Evolutionary conservation across 768 basidiomycete species (phyloP).

Genomic region (Aureoboletus auriporus): DNA sequence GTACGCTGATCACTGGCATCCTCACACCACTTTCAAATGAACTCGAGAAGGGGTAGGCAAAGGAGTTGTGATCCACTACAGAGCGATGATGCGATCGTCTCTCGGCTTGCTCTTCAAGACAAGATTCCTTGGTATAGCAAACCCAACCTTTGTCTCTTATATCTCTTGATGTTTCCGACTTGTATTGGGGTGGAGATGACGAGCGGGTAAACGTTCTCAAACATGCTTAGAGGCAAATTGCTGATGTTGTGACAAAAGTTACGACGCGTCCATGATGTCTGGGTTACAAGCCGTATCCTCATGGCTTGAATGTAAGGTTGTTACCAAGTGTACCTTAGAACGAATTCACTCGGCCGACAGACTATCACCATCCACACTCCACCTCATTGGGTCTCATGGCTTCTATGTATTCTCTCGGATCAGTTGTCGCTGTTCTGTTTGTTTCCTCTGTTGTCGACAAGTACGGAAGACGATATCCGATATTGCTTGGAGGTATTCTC

Average conservation of each 20-base stretch:
- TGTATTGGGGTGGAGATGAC: conserved; percentile 20
- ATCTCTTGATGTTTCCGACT: conserved; percentile 52
- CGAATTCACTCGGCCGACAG: conserved; percentile 25
- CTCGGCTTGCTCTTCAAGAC: conserved; percentile 11
- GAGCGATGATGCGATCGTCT: conserved; percentile 4
- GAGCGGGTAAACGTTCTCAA: conserved; percentile 8
- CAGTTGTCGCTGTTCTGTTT: conserved; percentile 48
- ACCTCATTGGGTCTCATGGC: conserved; percentile 46
- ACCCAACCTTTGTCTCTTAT: conserved; percentile 26
- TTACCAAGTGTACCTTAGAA: background rate
- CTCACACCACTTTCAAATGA: too few relatives aligned
- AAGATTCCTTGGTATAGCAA: too few relatives aligned
- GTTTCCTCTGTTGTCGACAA: conserved; percentile 4
- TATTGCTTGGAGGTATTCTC: conserved; percentile 6
- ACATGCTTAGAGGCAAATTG: too few relatives aligned
- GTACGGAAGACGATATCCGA: conserved; percentile 7
- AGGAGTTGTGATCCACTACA: too few relatives aligned
- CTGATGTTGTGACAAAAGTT: background rate
- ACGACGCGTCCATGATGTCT: conserved; percentile 53
- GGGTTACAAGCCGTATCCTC: conserved; percentile 56
- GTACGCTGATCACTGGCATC: too few relatives aligned
- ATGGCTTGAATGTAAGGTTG: conserved; percentile 49
- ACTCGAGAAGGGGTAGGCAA: too few relatives aligned
- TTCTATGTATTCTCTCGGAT: conserved; percentile 56
- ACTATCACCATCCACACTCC: conserved; percentile 53